Conservation (phyloP, 2,329 filamentous ascomycete species). For the Fusarium transvaalense region DNA sequence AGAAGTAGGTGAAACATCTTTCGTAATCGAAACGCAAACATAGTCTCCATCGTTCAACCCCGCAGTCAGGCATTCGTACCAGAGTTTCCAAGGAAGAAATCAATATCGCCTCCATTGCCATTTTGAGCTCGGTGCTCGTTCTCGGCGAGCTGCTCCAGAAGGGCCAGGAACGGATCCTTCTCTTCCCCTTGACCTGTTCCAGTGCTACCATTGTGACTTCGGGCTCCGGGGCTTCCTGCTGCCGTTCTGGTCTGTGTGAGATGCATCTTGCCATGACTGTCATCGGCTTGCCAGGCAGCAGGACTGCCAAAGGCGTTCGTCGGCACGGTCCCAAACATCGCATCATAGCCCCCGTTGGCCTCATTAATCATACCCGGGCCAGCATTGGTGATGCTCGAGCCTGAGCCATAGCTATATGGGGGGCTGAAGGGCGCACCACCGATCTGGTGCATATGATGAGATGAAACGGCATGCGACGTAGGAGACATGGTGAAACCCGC, state of each 20-base stretch:
- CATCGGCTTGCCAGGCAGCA: constrained; percentile 63
- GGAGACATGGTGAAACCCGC: constrained; percentile 53
- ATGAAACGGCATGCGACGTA: constrained; percentile 33
- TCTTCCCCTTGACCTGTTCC: constrained; percentile 68
- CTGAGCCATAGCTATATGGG: constrained; percentile 57
- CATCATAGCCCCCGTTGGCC: constrained; percentile 61
- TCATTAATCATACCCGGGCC: constrained; percentile 49
- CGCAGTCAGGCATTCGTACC: constrained; percentile 27
- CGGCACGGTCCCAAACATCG: constrained; percentile 70
- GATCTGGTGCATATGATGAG: constrained; percentile 50
- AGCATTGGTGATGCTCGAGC: constrained; percentile 48
- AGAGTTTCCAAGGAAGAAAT: constrained; percentile 74
- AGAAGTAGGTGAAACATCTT: background rate
- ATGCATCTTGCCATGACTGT: constrained; percentile 45
- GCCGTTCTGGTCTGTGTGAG: constrained; percentile 39
- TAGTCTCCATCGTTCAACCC: background rate
- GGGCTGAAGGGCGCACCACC: constrained; percentile 56
- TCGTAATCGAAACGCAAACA: background rate
- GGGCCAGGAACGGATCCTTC: constrained; percentile 83
- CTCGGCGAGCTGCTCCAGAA: constrained; percentile 85
- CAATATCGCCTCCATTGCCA: constrained; percentile 78
- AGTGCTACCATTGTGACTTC: constrained; percentile 64
- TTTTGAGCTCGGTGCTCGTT: constrained; percentile 74
- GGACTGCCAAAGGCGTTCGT: constrained; percentile 67
- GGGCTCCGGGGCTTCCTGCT: constrained; percentile 58